Base-by-base conservation (phyloP, 306 rosid species). In the Fagus sylvatica region DNA sequence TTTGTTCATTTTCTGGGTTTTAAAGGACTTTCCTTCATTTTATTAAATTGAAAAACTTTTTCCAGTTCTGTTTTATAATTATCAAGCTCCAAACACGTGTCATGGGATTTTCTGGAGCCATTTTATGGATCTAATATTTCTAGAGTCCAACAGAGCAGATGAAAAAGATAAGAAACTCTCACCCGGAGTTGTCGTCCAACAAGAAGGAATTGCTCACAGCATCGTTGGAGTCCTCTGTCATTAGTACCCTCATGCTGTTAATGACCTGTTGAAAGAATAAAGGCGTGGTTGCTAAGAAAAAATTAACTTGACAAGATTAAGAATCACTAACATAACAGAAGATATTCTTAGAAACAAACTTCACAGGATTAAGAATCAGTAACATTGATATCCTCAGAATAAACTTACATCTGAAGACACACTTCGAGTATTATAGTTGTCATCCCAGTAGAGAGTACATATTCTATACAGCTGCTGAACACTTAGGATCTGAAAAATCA, bases 391-490 rank as follows among this genome's bases (percentile, higher is more conserved):
- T 10, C 13, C 8, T 17, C 53, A 37, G 40, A 54, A 28, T 71
- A 7, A 53, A 73, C 98, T 84, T 84, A 96, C 99, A 79, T 86
- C 98, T 46, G 93, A 87, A 53, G 99, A 91, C 54, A 96, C 99
- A 11, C 98, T 96, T 86, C 99, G 91, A 37, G 99, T 96, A 75
- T 96, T 96, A 53, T 96, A 96, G 81, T 91, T 93, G 73, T 96
- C 99, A 55, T 96, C 99, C 96, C 97, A 93, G 84, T 96, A 96
- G 43, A 96, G 95, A 12, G 98, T 93, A 72, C 99, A 96, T 84
- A 96, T 90, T 91, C 99, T 89, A 78, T 96, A 96, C 67, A 96
- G 92, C 82, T 96, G 99, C 90, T 96, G 99, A 76, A 96, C 99
- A 66, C 99, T 93, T 82, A 96, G 84, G 90, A 96, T 88, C 99